Evolutionary conservation across 2,329 filamentous ascomycete species (phyloP).

Genomic region (Phaeosphaeriaceae sp.): DNA sequence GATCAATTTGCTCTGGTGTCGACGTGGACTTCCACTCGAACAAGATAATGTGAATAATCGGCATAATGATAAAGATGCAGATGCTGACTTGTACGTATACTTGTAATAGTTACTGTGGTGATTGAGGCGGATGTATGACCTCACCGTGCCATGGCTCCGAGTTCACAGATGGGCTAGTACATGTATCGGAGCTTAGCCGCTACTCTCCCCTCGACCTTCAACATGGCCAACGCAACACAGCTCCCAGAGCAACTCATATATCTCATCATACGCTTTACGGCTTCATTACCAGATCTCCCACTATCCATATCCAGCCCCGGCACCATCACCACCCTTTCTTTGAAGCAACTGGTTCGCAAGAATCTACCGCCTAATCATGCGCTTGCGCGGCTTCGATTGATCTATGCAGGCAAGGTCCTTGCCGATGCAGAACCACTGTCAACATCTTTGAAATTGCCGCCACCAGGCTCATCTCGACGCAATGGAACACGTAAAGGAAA

Average conservation of each 20-base stretch:
- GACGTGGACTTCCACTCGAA: conserved; percentile 67
- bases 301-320: conserved; percentile 74
- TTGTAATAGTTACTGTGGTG: background rate
- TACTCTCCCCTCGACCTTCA: conserved; percentile 13
- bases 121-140: conserved; percentile 22
- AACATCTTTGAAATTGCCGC: conserved; percentile 68
- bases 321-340: conserved; percentile 73
- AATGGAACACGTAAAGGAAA: conserved; percentile 30
- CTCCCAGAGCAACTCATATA: conserved; percentile 61
- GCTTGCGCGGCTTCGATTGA: conserved; percentile 79
- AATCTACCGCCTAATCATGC: conserved; percentile 69
- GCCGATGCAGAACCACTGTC: conserved; percentile 73
- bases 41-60: conserved; percentile 71
- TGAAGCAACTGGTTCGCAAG: conserved; percentile 82
- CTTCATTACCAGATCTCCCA: conserved; percentile 80
- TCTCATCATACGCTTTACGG: conserved; percentile 89
- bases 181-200: conserved; percentile 6
- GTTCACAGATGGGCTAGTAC: conserved; percentile 5
- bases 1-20: conserved; percentile 58
- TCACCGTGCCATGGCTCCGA: conserved; percentile 29
- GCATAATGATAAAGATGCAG: conserved; percentile 55
- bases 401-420: conserved; percentile 87
- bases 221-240: conserved; percentile 34
- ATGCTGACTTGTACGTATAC: background rate
- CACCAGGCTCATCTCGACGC: conserved; percentile 59